A percentile compares a stretch with the other conserved stretches of the same genome.
phyloP scores from a whole-genome alignment of 352 stramenopile species.

The Pythium phragmitis region DNA sequence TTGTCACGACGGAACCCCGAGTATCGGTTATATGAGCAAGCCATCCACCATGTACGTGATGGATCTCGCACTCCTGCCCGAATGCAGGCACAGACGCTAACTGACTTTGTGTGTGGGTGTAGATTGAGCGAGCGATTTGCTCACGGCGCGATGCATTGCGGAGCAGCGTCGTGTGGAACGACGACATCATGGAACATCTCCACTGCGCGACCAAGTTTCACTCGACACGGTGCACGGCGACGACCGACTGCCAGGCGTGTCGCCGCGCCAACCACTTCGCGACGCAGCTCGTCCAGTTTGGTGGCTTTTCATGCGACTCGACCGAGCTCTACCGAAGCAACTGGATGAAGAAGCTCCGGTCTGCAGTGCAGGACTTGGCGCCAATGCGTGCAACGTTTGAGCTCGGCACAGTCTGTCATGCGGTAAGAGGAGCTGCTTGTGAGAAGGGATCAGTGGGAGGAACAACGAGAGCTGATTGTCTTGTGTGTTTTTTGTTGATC shows the following conservation, averaged over 20 bases:
- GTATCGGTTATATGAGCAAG: slow-evolving; percentile 54
- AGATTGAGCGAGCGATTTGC: slow-evolving; percentile 78
- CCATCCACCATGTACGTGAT: slow-evolving; percentile 57
- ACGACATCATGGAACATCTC: slow-evolving; percentile 61
- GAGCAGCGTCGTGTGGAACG: slow-evolving; percentile 66
- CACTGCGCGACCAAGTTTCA: slow-evolving; percentile 40
- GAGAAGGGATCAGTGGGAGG: neutral
- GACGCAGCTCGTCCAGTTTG: slow-evolving; percentile 53
- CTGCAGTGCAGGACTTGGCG: slow-evolving; percentile 31
- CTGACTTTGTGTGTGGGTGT: neutral
- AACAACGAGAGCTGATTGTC: neutral
- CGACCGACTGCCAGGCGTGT: slow-evolving; percentile 71
- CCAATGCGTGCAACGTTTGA: slow-evolving; percentile 45
- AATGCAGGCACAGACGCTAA: neutral
- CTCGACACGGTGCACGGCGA: slow-evolving; percentile 31
- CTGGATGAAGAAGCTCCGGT: slow-evolving; percentile 65
- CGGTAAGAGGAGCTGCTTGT: slow-evolving; percentile 36
- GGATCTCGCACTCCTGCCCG: neutral
- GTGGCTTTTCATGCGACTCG: slow-evolving; percentile 61
- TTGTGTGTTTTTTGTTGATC: slow-evolving; percentile 6
- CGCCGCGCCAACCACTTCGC: slow-evolving; percentile 67
- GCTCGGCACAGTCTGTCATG: slow-evolving; percentile 78
- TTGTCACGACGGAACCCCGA: slow-evolving; percentile 31
- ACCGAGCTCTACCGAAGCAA: slow-evolving; percentile 59
- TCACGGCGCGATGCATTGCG: slow-evolving; percentile 68